phyloP scores from a whole-genome alignment of 495 filamentous ascomycete species.

The Tuber melanosporum region DNA sequence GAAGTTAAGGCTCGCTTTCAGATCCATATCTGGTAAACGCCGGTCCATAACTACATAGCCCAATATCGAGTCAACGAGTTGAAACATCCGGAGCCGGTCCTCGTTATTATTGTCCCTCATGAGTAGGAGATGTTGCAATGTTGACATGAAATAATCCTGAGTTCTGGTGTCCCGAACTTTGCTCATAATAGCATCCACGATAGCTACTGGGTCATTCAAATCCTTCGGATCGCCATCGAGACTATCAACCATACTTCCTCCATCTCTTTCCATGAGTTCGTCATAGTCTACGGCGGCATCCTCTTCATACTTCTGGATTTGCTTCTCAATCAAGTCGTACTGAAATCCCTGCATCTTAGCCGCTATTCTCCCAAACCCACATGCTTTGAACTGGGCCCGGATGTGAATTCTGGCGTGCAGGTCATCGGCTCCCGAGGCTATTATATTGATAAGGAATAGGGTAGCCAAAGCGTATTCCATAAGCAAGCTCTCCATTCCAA shows the following conservation, averaged over 20 bases:
- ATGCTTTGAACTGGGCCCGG: conserved; percentile 89
- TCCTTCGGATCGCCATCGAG: conserved; percentile 89
- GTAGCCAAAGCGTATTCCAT: conserved; percentile 99
- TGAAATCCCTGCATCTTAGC: conserved; percentile 98
- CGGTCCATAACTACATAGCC: conserved; percentile 99
- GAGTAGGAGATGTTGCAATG: conserved; percentile 88
- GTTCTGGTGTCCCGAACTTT: conserved; percentile 76
- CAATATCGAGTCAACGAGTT: conserved; percentile 94
- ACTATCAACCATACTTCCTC: conserved; percentile 79
- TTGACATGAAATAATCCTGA: conserved; percentile 92
- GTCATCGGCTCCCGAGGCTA: conserved; percentile 89
- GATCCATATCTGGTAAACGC: conserved; percentile 88
- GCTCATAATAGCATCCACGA: conserved; percentile 86
- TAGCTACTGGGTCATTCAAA: conserved; percentile 84
- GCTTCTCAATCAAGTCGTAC: conserved; percentile 97
- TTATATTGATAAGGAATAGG: conserved; percentile 91
- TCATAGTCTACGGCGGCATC: conserved; percentile 98
- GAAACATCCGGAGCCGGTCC: conserved; percentile 91
- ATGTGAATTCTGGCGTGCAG: conserved; percentile 89
- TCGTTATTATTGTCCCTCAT: conserved; percentile 91
- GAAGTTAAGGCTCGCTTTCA: conserved; percentile 94
- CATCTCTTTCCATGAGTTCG: conserved; percentile 87
- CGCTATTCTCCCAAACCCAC: conserved; percentile 89
- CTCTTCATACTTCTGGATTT: conserved; percentile 84
- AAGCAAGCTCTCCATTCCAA: conserved; percentile 96